Percentiles rank a stretch among this genome's conserved stretches.
These are phyloP conservation scores for Podaxis rugospora DNA, from an alignment of 768 basidiomycete genomes.

Conservation along the genomic window DNA sequence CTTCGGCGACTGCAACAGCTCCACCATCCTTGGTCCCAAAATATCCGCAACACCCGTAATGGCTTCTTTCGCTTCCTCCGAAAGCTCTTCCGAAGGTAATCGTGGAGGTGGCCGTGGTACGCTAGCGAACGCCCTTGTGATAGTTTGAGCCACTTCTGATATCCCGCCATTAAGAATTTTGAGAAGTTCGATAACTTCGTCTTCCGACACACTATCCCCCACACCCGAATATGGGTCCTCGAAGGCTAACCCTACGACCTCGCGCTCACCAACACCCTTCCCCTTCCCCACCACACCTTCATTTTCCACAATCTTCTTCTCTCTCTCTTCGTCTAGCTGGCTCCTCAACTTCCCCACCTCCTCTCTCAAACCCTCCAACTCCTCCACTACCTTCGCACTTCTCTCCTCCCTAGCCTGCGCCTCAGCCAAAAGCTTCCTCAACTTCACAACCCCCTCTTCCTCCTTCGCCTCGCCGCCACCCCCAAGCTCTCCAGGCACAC, in stretches of 20 bases:
- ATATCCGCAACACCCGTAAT: slow-evolving; percentile 25
- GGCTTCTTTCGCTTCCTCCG: slow-evolving; percentile 23
- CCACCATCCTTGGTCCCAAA: slow-evolving; percentile 33
- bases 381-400: background rate
- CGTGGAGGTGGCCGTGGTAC: background rate
- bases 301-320: background rate
- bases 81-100: slow-evolving; percentile 13
- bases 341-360: slow-evolving; percentile 2
- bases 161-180: slow-evolving; percentile 1
- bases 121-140: background rate
- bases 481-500: background rate
- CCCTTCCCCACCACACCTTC: background rate
- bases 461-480: background rate
- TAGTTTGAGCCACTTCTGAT: background rate
- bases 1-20: slow-evolving; percentile 27
- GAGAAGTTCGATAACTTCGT: background rate
- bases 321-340: background rate
- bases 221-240: background rate
- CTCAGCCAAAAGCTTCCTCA: slow-evolving; percentile 7
- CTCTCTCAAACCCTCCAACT: slow-evolving; percentile 1
- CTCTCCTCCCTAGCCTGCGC: slow-evolving; percentile 2
- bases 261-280: background rate
- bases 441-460: background rate
- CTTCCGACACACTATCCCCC: background rate
- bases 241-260: background rate